These are phyloP conservation scores for Eucalyptus shirleyi DNA, from an alignment of 345 rosid species.

Conservation along the genomic window DNA sequence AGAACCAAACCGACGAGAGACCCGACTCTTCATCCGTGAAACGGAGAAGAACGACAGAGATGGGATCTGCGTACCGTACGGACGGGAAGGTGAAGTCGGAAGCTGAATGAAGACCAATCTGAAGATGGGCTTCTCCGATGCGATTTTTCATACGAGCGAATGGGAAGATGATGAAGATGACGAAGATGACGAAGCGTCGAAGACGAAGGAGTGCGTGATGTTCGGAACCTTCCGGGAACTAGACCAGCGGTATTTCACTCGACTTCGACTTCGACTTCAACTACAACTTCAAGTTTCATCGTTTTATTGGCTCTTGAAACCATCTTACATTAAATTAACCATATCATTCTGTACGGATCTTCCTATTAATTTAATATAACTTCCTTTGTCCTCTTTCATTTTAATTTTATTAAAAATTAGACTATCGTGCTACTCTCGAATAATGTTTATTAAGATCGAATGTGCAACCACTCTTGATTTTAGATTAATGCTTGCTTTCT, in stretches of 20 bases:
- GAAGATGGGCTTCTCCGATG: neutral
- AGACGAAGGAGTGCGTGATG: neutral
- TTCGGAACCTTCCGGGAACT: neutral
- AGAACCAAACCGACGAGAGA: neutral
- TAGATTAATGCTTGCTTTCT: neutral
- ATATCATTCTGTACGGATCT: neutral
- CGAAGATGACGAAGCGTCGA: no score
- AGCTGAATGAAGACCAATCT: neutral
- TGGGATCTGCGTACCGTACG: neutral
- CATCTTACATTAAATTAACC: neutral
- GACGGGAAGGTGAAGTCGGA: neutral
- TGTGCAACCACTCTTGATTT: neutral
- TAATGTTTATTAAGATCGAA: no score
- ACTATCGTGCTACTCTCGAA: neutral
- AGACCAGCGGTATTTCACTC: neutral
- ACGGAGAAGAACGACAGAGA: neutral
- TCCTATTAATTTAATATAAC: no score
- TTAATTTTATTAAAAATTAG: no score
- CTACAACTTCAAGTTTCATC: neutral
- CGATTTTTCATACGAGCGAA: neutral
- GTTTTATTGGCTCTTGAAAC: neutral
- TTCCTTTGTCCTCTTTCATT: neutral
- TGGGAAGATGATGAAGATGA: neutral
- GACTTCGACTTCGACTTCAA: neutral
- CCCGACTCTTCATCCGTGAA: neutral